phyloP scores from a whole-genome alignment of 345 rosid species.

The Clausena lansium region DNA sequence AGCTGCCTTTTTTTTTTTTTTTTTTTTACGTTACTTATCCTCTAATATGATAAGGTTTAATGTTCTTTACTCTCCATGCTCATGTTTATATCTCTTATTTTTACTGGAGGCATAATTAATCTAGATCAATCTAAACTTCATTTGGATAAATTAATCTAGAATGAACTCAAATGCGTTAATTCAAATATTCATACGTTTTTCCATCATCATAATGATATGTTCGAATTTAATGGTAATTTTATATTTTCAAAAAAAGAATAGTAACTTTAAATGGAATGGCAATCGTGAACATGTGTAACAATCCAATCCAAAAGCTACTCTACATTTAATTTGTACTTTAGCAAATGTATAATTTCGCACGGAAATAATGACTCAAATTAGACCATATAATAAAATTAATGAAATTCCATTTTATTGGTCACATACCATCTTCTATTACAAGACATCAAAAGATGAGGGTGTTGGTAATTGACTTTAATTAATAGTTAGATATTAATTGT shows the following conservation, averaged over 20 bases:
- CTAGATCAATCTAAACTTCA: neutral
- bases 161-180: neutral
- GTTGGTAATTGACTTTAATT: neutral
- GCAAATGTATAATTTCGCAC: too few relatives aligned
- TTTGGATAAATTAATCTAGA: neutral
- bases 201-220: too few relatives aligned
- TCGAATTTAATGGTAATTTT: too few relatives aligned
- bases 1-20: neutral
- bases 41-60: neutral
- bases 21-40: neutral
- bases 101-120: too few relatives aligned
- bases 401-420: neutral
- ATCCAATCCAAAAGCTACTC: too few relatives aligned
- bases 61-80: neutral
- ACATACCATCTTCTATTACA: neutral
- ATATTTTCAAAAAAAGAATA: too few relatives aligned
- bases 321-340: too few relatives aligned
- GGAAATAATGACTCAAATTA: too few relatives aligned
- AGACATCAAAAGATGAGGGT: neutral
- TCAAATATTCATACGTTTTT: neutral
- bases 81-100: neutral
- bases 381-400: neutral
- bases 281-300: too few relatives aligned
- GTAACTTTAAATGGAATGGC: too few relatives aligned
- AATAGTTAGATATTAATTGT: neutral